Evolutionary conservation across 2,329 filamentous ascomycete species (phyloP).

Genomic region (Colletotrichum sidae): DNA sequence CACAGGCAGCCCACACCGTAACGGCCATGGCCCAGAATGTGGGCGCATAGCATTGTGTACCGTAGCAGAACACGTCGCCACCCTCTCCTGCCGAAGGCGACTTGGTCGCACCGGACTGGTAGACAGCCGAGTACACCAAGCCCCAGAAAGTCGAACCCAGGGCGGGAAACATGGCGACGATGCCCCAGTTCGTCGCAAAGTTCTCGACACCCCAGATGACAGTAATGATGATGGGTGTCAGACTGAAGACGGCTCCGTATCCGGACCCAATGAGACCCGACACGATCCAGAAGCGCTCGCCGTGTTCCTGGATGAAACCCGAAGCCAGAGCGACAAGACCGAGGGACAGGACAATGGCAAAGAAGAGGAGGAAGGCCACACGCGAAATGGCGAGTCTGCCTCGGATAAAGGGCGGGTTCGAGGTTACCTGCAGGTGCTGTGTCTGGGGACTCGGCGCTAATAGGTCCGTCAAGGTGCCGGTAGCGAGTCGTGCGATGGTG

Average conservation of each 20-base stretch:
- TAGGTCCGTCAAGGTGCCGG: conserved; percentile 88
- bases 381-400: conserved; percentile 75
- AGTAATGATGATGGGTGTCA: conserved; percentile 92
- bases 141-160: conserved; percentile 91
- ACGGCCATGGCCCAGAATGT: conserved; percentile 89
- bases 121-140: conserved; percentile 84
- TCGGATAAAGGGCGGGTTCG: conserved; percentile 37
- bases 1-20: conserved; percentile 82
- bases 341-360: conserved; percentile 77
- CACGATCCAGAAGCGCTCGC: conserved; percentile 85
- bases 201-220: conserved; percentile 99
- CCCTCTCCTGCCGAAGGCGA: conserved; percentile 49
- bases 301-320: conserved; percentile 78
- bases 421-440: conserved; percentile 64
- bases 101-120: conserved; percentile 73
- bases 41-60: conserved; percentile 80
- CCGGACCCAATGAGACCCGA: conserved; percentile 88
- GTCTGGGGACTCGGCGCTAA: conserved; percentile 77
- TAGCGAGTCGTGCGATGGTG: conserved; percentile 89
- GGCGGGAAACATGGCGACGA: conserved; percentile 92
- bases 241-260: conserved; percentile 90
- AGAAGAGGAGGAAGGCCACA: conserved; percentile 81
- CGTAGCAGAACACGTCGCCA: conserved; percentile 78
- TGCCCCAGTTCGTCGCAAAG: conserved; percentile 98
- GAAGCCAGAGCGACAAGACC: conserved; percentile 84